Base-by-base conservation (phyloP, 2,329 filamentous ascomycete genomes). In the Penicillium sp. region DNA sequence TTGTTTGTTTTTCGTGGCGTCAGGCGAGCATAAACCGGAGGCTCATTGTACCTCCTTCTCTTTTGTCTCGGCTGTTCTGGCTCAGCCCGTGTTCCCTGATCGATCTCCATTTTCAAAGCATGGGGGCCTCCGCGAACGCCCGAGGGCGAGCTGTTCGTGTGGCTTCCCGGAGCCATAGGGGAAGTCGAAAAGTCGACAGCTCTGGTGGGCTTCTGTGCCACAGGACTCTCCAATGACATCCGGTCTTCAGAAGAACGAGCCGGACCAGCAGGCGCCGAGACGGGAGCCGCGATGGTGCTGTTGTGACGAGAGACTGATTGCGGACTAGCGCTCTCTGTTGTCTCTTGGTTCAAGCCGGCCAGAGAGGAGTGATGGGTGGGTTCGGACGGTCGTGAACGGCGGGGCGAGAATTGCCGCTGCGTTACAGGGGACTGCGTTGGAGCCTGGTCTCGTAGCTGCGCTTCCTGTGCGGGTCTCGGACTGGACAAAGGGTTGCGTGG, bases 281-380 rank as follows among this genome's bases (percentile, higher is more conserved):
- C 68, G 38, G 58, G 55, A 30, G 55, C 55, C 14, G 56, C 59
- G 31, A 57, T 50, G 27, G 58, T 49, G 47, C 64, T 68, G 31
- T 57, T 63, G 36, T 65, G 63, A 16, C 65, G 65, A 28, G 64
- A 63, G 41, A 65, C 66, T 30, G 87, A 89, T 71, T 89, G 90
- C 27, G 89, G 88, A 65, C 87, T 92, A 42, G 92, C 82, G 63
- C 87, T 91, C 45, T 86, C 68, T 65, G 84, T 88, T 41, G 80
- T 76, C 53, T 88, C 87, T 61, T 86, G 80, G 47, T 89, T 85
- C 55, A 77, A 77, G 41, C 77, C 76, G 36, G 79, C 78, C 50
- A 77, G 74, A 36, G 72, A 66, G 38, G 59, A 59, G 11, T 59
- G 62, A 22, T 64, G 54, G 13, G 59, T 57, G 10, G 59, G 59